Conservation (phyloP, 1,139 yeast species). For the Saccharomycopsis hybrid region DNA sequence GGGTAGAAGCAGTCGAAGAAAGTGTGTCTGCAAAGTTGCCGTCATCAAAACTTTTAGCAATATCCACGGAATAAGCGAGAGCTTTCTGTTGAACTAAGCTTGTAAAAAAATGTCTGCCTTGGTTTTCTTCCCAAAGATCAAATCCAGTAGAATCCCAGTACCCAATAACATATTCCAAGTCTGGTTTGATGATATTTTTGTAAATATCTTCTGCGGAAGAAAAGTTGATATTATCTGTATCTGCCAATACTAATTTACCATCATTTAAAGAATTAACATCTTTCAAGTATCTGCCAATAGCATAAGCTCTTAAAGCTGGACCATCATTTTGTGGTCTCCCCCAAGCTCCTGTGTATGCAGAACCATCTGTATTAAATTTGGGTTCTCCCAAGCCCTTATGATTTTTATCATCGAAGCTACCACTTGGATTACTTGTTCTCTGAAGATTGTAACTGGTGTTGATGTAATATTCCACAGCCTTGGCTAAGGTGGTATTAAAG, state of each 20-base stretch:
- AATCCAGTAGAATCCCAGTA: constrained; percentile 64
- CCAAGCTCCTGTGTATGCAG: constrained; percentile 62
- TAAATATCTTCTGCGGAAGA: constrained; percentile 34
- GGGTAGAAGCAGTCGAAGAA: background rate
- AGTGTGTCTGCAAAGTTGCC: constrained; percentile 26
- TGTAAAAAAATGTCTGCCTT: constrained; percentile 72
- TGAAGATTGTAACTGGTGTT: constrained; percentile 54
- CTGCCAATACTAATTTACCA: constrained; percentile 22
- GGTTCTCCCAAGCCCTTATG: constrained; percentile 80
- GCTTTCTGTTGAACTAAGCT: constrained; percentile 68
- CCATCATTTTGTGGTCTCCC: constrained; percentile 97
- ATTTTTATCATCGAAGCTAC: constrained; percentile 40
- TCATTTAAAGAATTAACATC: constrained; percentile 32
- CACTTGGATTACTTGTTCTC: constrained; percentile 61
- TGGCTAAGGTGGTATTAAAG: constrained; percentile 29
- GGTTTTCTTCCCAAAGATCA: constrained; percentile 89
- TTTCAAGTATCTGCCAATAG: constrained; percentile 52
- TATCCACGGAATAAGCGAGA: constrained; percentile 47
- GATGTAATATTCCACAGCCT: constrained; percentile 53
- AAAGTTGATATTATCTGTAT: background rate
- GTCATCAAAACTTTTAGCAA: constrained; percentile 38
- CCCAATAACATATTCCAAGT: constrained; percentile 55
- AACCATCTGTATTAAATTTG: constrained; percentile 62
- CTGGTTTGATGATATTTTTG: constrained; percentile 55
- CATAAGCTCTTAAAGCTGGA: constrained; percentile 71